A percentile compares a stretch with the other conserved stretches of the same genome.
Conservation (phyloP, 225 moss, liverwort and hornwort genomes). For the Ulota crispa region DNA sequence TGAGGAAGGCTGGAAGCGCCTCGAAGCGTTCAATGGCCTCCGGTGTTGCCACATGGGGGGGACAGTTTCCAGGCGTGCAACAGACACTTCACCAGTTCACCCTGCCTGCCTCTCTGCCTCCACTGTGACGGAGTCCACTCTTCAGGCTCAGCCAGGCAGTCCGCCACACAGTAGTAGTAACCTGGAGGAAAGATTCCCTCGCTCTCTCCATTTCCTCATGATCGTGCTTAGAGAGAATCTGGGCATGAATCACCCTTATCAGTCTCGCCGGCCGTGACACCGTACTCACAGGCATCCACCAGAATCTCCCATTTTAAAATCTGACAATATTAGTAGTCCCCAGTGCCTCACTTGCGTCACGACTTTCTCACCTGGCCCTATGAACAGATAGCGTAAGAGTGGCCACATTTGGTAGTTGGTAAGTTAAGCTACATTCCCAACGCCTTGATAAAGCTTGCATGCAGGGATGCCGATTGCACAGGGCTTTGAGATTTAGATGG, state of each 20-base stretch:
- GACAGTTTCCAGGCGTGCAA: slow-evolving; percentile 16
- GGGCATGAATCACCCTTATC: neutral
- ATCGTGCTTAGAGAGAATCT: slow-evolving; percentile 15
- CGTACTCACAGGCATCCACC: neutral
- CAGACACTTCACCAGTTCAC: slow-evolving; percentile 5
- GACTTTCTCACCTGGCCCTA: neutral
- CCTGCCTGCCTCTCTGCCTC: too few species aligned
- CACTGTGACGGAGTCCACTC: too few species aligned
- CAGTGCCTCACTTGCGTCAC: neutral
- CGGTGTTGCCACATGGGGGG: slow-evolving; percentile 17
- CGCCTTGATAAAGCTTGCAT: slow-evolving; percentile 20
- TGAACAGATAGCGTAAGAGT: too few species aligned
- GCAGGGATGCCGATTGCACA: neutral
- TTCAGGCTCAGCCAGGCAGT: neutral
- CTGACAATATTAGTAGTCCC: neutral
- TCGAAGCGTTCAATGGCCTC: neutral
- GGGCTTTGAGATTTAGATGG: slow-evolving; percentile 17
- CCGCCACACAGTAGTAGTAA: neutral
- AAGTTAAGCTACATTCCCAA: neutral
- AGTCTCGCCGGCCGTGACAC: neutral
- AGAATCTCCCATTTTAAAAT: slow-evolving; percentile 9
- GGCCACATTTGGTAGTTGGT: neutral
- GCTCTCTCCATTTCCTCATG: neutral
- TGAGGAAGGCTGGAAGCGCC: too few species aligned
- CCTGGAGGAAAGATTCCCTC: slow-evolving; percentile 2